Percentiles rank a stretch among this genome's conserved stretches.
These are phyloP conservation scores for Heritiera littoralis DNA, from an alignment of 345 rosid genomes.

Conservation along the genomic window DNA sequence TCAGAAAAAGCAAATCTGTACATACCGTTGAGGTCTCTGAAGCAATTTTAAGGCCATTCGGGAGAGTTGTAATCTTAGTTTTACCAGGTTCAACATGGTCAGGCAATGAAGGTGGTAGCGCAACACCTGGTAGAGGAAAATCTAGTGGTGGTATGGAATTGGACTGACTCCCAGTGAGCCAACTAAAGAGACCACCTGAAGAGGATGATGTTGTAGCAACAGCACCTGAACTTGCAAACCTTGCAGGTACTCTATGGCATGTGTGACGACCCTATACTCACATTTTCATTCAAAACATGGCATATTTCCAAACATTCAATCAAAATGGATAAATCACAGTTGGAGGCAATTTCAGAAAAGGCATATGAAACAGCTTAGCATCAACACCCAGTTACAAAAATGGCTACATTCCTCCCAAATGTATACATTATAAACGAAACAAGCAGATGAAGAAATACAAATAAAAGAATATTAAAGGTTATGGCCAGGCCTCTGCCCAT, in stretches of 20 bases:
- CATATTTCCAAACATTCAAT: constrained; percentile 17
- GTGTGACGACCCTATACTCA: constrained; percentile 35
- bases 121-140: constrained; percentile 60
- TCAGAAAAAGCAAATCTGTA: constrained; percentile 24
- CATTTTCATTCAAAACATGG: constrained; percentile 21
- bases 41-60: constrained; percentile 61
- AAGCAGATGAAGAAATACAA: neutral
- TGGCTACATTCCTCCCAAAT: neutral
- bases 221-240: constrained; percentile 59
- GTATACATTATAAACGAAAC: constrained; percentile 1
- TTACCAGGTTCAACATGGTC: constrained; percentile 68
- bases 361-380: neutral
- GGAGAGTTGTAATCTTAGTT: constrained; percentile 56
- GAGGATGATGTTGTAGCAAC: constrained; percentile 52
- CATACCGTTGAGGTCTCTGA: constrained; percentile 58
- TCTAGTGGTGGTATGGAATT: constrained; percentile 49
- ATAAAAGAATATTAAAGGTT: neutral
- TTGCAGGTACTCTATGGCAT: constrained; percentile 26
- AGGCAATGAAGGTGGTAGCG: constrained; percentile 64
- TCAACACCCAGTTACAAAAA: neutral
- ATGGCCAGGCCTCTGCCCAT: neutral
- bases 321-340: neutral
- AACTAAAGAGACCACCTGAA: constrained; percentile 53
- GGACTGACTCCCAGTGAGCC: constrained; percentile 65
- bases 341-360: neutral